Evolutionary conservation across 805 yeast genomes (phyloP), one percentile per base, ranked within the genome.

Genomic region (Torulaspora delbrueckii): DNA sequence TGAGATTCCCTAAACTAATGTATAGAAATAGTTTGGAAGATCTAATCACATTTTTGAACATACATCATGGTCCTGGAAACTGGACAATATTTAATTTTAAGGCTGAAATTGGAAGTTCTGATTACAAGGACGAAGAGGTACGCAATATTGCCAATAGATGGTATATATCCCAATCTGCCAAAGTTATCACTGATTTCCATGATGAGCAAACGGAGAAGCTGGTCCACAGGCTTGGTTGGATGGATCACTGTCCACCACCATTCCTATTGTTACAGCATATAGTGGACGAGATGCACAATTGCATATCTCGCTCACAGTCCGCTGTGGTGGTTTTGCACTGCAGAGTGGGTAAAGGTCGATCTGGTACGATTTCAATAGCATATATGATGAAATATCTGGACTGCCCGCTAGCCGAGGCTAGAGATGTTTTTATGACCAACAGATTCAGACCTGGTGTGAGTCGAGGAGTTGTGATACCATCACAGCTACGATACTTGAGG

Each of bases 341-440:
- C 61, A 81, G 84, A 57, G 86, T 86, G 52, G 98, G 98, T 0
- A 89, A 88, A 64, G 98, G 98, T 0, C 70, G 98, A 23, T 82
- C 96, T 0, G 97, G 98, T 0, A 74, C 89, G 1, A 65, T 87
- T 1, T 76, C 77, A 5, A 78, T 86, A 48, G 86, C 89, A 0
- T 84, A 79, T 57, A 62, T 90, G 50, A 82, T 89, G 77, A 72
- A 70, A 42, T 60, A 65, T 41, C 60, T 62, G 27, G 66, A 66
- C 2, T 44, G 70, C 43, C 49, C 71, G 0, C 67, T 74, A 10
- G 63, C 67, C 1, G 72, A 69, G 14, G 86, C 89, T 1, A 69
- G 76, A 34, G 63, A 62, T 0, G 46, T 71, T 6, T 89, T 84
- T 59, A 78, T 84, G 2, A 46, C 56, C 6, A 69, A 73, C 42